Percentiles rank a stretch among this genome's conserved stretches.
Evolutionary conservation across 371 early-diverging fungal species (phyloP).

Genomic region (Mucor mucedo): DNA sequence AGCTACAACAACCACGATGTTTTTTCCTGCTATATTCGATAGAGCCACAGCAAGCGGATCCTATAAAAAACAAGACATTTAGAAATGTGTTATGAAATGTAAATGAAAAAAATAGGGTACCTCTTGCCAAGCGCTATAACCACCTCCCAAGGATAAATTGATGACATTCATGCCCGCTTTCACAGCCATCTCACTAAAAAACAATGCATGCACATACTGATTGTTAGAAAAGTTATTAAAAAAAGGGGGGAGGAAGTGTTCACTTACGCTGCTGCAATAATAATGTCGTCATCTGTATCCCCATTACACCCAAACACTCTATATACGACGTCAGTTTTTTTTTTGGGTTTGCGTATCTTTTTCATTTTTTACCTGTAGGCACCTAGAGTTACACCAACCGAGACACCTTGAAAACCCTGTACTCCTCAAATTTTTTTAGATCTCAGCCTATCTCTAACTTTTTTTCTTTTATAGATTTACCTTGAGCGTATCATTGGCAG

Average conservation of each 20-base stretch:
- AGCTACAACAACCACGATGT: slow-evolving; percentile 28
- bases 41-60: slow-evolving; percentile 16
- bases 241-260: no score
- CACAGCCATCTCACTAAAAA: slow-evolving; percentile 2
- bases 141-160: slow-evolving; percentile 38
- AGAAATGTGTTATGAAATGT: not conserved
- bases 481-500: slow-evolving; percentile 43
- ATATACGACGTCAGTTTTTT: not conserved
- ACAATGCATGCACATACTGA: not conserved
- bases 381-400: slow-evolving; percentile 31
- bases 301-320: slow-evolving; percentile 37
- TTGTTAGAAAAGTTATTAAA: no score
- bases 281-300: slow-evolving; percentile 36
- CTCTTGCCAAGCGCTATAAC: slow-evolving; percentile 57
- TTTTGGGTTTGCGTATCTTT: not conserved
- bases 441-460: not conserved
- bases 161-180: slow-evolving; percentile 35
- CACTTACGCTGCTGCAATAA: slow-evolving; percentile 35
- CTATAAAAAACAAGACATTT: not conserved
- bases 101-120: slow-evolving; percentile 9
- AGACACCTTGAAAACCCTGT: slow-evolving; percentile 46
- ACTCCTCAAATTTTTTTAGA: slow-evolving; percentile 25
- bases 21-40: slow-evolving; percentile 7
- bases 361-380: slow-evolving; percentile 28
- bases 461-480: slow-evolving; percentile 2